phyloP scores from a whole-genome alignment of 2,329 filamentous ascomycete species.

The Aspergillus quadricinctus region DNA sequence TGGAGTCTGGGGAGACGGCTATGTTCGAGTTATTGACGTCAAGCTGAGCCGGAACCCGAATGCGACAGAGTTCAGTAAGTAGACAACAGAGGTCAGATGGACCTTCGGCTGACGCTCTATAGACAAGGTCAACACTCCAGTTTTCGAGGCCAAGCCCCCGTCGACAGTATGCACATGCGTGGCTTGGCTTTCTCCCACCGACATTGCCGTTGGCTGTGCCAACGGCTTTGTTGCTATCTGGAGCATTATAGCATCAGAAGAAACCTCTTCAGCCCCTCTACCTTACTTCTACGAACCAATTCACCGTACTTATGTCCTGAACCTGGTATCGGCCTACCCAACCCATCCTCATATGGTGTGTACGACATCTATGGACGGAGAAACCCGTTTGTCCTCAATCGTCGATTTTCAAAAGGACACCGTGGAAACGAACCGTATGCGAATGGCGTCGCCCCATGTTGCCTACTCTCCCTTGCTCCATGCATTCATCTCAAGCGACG shows the following conservation, averaged over 20 bases:
- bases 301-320: constrained; percentile 37
- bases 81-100: not conserved
- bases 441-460: constrained; percentile 46
- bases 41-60: constrained; percentile 25
- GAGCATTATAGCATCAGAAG: constrained; percentile 34
- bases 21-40: constrained; percentile 52
- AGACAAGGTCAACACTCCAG: constrained; percentile 44
- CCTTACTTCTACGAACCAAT: constrained; percentile 36
- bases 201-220: constrained; percentile 53
- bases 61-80: constrained; percentile 32
- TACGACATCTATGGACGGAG: constrained; percentile 53
- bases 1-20: constrained; percentile 56
- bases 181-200: constrained; percentile 53
- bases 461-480: constrained; percentile 55
- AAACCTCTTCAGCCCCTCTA: constrained; percentile 13
- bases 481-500: constrained; percentile 51
- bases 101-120: not conserved
- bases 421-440: constrained; percentile 44
- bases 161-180: constrained; percentile 53
- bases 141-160: constrained; percentile 50
- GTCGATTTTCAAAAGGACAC: constrained; percentile 44
- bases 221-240: constrained; percentile 55
- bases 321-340: constrained; percentile 49
- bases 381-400: constrained; percentile 52
- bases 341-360: constrained; percentile 49